Conservation (phyloP, 768 basidiomycete genomes). For the Mycena venus region DNA sequence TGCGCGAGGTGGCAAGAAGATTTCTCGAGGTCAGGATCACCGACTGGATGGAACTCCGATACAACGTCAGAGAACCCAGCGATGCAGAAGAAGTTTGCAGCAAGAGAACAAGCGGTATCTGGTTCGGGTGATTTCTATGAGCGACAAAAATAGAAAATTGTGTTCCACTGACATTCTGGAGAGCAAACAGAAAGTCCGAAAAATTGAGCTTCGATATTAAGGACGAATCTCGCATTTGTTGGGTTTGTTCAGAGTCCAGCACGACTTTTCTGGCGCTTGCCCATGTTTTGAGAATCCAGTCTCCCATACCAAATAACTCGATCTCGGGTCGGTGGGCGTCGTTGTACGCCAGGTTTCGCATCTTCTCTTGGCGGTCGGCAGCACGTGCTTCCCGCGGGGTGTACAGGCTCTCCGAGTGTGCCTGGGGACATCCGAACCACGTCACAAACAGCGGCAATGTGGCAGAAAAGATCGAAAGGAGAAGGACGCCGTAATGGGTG, state of each 20-base stretch:
- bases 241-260: constrained; percentile 66
- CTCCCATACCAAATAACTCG: constrained; percentile 83
- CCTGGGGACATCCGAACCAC: constrained; percentile 59
- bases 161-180: constrained; percentile 75
- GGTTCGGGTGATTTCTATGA: constrained; percentile 27
- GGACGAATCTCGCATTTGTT: constrained; percentile 57
- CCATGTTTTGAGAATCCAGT: constrained; percentile 90
- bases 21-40: constrained; percentile 76
- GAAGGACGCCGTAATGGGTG: constrained; percentile 67
- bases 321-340: constrained; percentile 86
- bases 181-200: constrained; percentile 71
- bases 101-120: constrained; percentile 84
- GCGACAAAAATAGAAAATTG: constrained; percentile 32
- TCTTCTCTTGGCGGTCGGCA: constrained; percentile 78
- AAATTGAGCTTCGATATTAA: constrained; percentile 71
- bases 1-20: constrained; percentile 72
- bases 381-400: constrained; percentile 72
- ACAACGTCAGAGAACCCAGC: constrained; percentile 85
- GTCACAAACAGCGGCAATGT: constrained; percentile 71
- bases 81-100: constrained; percentile 80
- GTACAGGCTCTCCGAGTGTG: constrained; percentile 58
- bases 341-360: constrained; percentile 82
- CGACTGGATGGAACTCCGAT: constrained; percentile 82
- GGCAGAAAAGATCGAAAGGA: constrained; percentile 73
- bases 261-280: constrained; percentile 71